These are phyloP conservation scores for Ormosia emarginata DNA, from an alignment of 306 rosid species.

Conservation along the genomic window DNA sequence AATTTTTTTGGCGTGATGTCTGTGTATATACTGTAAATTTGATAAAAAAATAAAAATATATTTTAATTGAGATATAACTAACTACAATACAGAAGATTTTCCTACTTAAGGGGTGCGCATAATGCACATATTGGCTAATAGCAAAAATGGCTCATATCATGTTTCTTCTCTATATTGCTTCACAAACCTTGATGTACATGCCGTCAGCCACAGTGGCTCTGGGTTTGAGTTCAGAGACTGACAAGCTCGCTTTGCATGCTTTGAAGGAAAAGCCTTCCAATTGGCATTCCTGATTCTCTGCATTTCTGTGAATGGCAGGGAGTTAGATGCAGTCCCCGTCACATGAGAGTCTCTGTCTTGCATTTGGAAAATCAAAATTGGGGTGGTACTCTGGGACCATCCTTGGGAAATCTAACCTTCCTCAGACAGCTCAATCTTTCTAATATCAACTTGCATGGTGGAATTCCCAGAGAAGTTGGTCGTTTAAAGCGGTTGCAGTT, in stretches of 20 bases:
- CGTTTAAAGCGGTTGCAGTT: conserved; percentile 1
- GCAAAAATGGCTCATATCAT: background rate
- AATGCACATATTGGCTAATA: too few species aligned
- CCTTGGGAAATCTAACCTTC: conserved; percentile 27
- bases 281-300: background rate
- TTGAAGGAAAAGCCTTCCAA: conserved; percentile 23
- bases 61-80: too few species aligned
- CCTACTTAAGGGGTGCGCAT: too few species aligned
- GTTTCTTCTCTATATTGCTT: background rate
- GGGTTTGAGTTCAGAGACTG: background rate
- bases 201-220: background rate
- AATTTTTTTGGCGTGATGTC: too few species aligned
- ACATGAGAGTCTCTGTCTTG: conserved; percentile 18
- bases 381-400: conserved; percentile 21
- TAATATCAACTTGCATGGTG: background rate
- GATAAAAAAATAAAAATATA: too few species aligned
- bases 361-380: background rate
- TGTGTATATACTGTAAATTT: too few species aligned
- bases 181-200: background rate
- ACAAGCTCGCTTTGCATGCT: conserved; percentile 11
- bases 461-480: conserved; percentile 18
- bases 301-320: conserved; percentile 27
- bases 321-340: conserved; percentile 13
- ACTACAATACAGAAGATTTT: too few species aligned
- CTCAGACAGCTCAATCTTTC: background rate